These are phyloP conservation scores for Fusarium lateritium DNA, from an alignment of 2,329 filamentous ascomycete genomes.

Conservation along the genomic window DNA sequence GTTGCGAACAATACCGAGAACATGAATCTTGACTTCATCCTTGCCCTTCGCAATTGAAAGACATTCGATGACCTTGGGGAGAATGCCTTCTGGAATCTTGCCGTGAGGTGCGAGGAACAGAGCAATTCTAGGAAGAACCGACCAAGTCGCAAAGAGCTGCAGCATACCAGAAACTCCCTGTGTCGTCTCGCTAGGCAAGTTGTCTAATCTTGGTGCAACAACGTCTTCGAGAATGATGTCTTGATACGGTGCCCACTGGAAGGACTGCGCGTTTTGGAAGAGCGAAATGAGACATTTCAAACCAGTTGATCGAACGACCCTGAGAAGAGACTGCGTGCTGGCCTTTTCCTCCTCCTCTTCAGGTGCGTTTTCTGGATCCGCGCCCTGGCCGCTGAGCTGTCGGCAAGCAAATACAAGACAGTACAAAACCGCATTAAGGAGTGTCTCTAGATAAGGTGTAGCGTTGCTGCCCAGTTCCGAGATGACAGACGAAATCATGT, in stretches of 20 bases:
- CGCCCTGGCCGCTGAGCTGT: constrained; percentile 63
- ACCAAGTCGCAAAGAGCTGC: constrained; percentile 86
- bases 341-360: constrained; percentile 61
- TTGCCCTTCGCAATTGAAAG: constrained; percentile 81
- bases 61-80: constrained; percentile 80
- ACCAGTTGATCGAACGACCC: constrained; percentile 77
- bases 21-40: constrained; percentile 87
- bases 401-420: constrained; percentile 81
- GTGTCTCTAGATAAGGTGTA: constrained; percentile 73
- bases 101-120: constrained; percentile 71
- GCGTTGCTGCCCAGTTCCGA: constrained; percentile 85
- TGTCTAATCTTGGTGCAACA: constrained; percentile 81
- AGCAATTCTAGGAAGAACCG: constrained; percentile 75
- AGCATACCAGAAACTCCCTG: constrained; percentile 90
- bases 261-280: constrained; percentile 79
- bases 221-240: constrained; percentile 80
- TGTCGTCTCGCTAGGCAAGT: constrained; percentile 86
- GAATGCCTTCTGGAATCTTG: constrained; percentile 69
- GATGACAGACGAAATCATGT: constrained; percentile 91
- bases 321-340: constrained; percentile 71
- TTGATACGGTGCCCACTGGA: constrained; percentile 81
- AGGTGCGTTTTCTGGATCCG: constrained; percentile 54
- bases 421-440: constrained; percentile 85
- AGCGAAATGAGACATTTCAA: constrained; percentile 86
- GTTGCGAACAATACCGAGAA: constrained; percentile 81